Evolutionary conservation across 2,329 filamentous ascomycete genomes (phyloP), one percentile per base, ranked within the genome.

Genomic region (Emergomyces africanus): DNA sequence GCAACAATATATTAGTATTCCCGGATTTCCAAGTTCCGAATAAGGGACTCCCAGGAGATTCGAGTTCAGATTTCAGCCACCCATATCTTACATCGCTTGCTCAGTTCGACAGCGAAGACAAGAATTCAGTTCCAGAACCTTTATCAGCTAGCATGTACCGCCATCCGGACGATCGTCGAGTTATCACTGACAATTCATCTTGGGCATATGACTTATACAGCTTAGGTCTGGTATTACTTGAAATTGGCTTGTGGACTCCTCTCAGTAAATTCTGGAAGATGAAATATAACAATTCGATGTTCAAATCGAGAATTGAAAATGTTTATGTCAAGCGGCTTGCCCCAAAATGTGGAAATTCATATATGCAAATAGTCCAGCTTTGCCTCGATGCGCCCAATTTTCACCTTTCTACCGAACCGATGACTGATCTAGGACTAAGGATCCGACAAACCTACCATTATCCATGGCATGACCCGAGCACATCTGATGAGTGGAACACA

Each of bases 191-290:
- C 59, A 69, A 70, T 58, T 68, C 68, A 33, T 69, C 68, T 58
- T 78, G 69, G 71, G 72, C 71, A 41, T 77, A 73, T 65, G 83
- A 86, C 66, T 72, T 85, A 20, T 86, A 86, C 68, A 81, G 82
- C 46, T 74, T 86, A 1, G 83, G 82, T 2, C 69, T 86, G 30
- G 75, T 85, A 3, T 70, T 86, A 35, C 73, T 86, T 35, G 83
- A 86, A 64, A 80, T 86, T 61, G 83, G 83, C 4, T 70, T 86
- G 2, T 86, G 83, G 83, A 78, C 79, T 35, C 83, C 83, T 0
- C 74, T 86, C 30, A 79, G 79, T 58, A 80, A 81, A 59, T 68
- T 86, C 23, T 86, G 82, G 80, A 86, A 86, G 66, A 74, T 79
- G 61, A 85, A 85, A 66, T 86, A 86, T 67, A 79, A 79, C 28